A percentile compares a stretch with the other conserved stretches of the same genome.
Conservation (phyloP, 1,284 basidiomycete species). For the Ganoderma boninense region DNA sequence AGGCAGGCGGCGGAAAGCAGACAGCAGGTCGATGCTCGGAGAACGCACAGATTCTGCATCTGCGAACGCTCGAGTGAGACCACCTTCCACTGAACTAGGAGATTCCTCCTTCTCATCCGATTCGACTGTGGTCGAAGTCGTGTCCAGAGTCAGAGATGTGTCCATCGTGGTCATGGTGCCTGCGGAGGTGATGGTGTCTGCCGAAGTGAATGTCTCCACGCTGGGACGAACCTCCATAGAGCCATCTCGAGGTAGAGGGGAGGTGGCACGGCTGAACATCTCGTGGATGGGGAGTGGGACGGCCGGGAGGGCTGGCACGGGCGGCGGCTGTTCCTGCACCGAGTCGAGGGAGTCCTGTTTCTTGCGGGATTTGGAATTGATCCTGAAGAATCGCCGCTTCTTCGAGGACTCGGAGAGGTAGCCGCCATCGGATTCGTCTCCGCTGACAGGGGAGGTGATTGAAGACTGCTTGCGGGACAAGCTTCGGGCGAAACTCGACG, state of each 20-base stretch:
- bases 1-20: constrained; percentile 35
- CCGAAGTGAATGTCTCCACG: constrained; percentile 25
- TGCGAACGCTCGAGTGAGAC: constrained; percentile 39
- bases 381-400: constrained; percentile 45
- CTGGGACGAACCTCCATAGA: constrained; percentile 24
- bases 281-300: constrained; percentile 59
- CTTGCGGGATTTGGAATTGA: constrained; percentile 43
- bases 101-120: constrained; percentile 25
- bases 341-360: constrained; percentile 37
- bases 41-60: constrained; percentile 42
- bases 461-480: constrained; percentile 34
- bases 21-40: constrained; percentile 41
- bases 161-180: constrained; percentile 21
- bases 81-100: constrained; percentile 17
- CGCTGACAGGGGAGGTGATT: constrained; percentile 31
- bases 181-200: constrained; percentile 19
- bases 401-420: constrained; percentile 48
- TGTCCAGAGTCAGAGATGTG: constrained; percentile 18
- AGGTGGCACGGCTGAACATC: constrained; percentile 50
- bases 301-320: constrained; percentile 43
- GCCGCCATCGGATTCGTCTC: constrained; percentile 51
- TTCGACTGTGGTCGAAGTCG: constrained; percentile 25
- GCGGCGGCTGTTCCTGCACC: constrained; percentile 43
- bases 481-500: constrained; percentile 32
- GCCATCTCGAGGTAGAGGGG: constrained; percentile 25